Evolutionary conservation across 257 asterid species (phyloP).

Genomic region (Solanum clarkiae): DNA sequence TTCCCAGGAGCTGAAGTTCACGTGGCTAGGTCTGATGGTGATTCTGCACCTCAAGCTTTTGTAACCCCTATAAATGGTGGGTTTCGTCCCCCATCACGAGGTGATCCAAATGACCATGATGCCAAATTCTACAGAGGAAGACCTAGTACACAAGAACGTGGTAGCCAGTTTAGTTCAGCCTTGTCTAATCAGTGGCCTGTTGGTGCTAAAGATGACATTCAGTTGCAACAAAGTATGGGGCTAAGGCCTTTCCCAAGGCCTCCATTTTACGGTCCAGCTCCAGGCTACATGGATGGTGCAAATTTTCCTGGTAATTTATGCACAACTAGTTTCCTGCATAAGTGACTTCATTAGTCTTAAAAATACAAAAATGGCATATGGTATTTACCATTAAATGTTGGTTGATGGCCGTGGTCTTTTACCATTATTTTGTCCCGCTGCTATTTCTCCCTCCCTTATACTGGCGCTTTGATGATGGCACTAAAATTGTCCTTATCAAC

Average conservation of each 20-base stretch:
- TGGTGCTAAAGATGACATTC: conserved; percentile 34
- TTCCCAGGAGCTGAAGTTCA: conserved; percentile 35
- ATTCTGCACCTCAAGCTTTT: conserved; percentile 33
- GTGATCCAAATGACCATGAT: conserved; percentile 32
- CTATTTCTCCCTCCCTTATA: not conserved
- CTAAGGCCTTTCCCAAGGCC: conserved; percentile 55
- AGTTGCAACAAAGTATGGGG: conserved; percentile 43
- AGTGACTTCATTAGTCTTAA: not conserved
- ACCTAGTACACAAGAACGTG: conserved; percentile 33
- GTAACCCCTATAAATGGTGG: conserved; percentile 37
- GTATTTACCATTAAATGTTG: not conserved
- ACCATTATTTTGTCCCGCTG: not conserved
- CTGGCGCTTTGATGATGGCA: not conserved
- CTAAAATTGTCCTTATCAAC: not conserved
- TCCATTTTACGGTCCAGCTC: conserved; percentile 32
- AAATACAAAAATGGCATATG: not conserved
- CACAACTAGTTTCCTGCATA: not conserved
- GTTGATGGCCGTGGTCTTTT: not conserved
- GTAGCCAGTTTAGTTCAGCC: conserved; percentile 22
- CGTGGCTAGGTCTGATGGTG: conserved; percentile 28
- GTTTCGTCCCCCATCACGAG: conserved; percentile 28
- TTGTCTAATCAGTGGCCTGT: conserved; percentile 39
- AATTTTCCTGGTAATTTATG: conserved; percentile 40
- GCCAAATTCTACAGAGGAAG: conserved; percentile 39
- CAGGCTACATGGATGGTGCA: conserved; percentile 46